Percentiles rank a stretch among this genome's conserved stretches.
Conservation (phyloP, 805 yeast genomes). For the Lipomyces spencermartinsiae region DNA sequence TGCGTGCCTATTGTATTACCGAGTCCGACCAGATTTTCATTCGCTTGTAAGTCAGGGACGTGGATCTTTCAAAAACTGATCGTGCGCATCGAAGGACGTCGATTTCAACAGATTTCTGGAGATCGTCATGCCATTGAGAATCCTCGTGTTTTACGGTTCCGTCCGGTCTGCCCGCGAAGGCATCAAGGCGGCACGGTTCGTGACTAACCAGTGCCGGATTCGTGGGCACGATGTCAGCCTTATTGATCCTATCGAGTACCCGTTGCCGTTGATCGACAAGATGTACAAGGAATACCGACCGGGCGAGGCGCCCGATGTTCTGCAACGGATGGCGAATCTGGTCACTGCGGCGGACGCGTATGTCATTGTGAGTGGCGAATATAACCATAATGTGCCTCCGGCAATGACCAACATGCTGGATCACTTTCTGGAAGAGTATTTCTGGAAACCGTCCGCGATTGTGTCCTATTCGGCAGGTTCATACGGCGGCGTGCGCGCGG, state of each 20-base stretch:
- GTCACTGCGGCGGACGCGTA: conserved; percentile 7
- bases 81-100: not conserved
- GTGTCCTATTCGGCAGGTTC: conserved; percentile 8
- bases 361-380: conserved; percentile 4
- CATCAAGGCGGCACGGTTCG: conserved; percentile 10
- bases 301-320: not conserved
- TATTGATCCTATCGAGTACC: conserved; percentile 4
- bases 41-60: too few relatives aligned
- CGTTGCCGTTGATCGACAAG: conserved; percentile 7
- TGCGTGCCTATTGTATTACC: not conserved
- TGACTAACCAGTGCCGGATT: conserved; percentile 5
- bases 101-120: not conserved
- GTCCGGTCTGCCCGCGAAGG: conserved; percentile 8
- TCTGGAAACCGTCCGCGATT: conserved; percentile 9
- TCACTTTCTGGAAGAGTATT: conserved; percentile 7
- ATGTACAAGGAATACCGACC: conserved; percentile 12
- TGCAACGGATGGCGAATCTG: conserved; percentile 5
- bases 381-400: conserved; percentile 5
- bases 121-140: conserved; percentile 1
- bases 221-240: conserved; percentile 6
- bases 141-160: conserved; percentile 8
- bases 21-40: not conserved
- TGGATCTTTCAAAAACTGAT: too few relatives aligned
- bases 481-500: conserved; percentile 11
- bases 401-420: conserved; percentile 1